Base-by-base conservation (phyloP, 177 flowering plant species). In the Tripterygium wilfordii region DNA sequence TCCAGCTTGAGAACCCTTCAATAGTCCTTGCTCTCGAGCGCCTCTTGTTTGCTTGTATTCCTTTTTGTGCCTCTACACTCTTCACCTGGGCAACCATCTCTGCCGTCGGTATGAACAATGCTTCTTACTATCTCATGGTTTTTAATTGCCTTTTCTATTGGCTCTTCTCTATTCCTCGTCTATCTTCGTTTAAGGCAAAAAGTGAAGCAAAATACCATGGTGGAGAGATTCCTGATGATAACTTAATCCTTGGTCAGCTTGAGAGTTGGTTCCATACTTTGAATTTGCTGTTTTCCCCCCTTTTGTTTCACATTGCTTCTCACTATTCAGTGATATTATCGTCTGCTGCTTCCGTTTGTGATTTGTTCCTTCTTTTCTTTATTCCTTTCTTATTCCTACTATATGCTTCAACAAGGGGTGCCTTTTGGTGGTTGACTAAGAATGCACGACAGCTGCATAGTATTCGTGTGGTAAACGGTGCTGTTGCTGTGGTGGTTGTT, bases 351-450 rank as follows among this genome's bases (percentile, higher is more conserved):
- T 60, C 82, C 0, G 47, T 83, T 13, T 54, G 62, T 35, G 98
- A 88, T 67, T 51, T 82, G 55, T 62, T 88, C 24, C 81, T 92
- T 12, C 80, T 92, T 13, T 84, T 92, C 72, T 92, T 86, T 57
- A 52, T 88, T n/a, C 98, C 98, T 0, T 92, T 92, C 56, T 43
- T 89, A 66, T 80, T 92, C 57, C 81, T 66, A 56, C 76, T 92
- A 10, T 92, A 88, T 53, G 92, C 96, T 0, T 88, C 96, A 0
- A 84, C 94, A 0, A 71, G 80, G 49, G 95, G 94, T 1, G 88
- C 94, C 0, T 67, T 92, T 26, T 86, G 91, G 88, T 92, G 98
- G 98, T 67, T 92, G 24, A 75, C 87, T 8, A 82, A 73, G 74
- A 71, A 74, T 42, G 33, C 64, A 0, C 42, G 48, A 25, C 76